phyloP scores from a whole-genome alignment of 1,284 basidiomycete species.

The Cystobasidiaceae sp. region DNA sequence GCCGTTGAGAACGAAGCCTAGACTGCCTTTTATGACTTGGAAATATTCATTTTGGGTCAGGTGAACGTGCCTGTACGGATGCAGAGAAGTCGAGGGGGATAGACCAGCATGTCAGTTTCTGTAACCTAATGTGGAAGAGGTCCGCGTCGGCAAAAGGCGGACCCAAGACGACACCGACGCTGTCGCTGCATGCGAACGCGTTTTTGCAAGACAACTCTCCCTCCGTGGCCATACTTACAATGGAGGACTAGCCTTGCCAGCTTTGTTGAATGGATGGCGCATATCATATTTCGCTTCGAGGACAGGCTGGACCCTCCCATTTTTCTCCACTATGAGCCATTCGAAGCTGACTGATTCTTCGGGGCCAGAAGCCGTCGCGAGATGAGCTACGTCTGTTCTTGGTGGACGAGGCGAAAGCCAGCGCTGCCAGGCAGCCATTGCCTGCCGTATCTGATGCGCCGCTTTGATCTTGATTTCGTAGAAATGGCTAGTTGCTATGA shows the following conservation, averaged over 20 bases:
- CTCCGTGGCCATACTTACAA: no score
- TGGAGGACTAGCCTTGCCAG: neutral
- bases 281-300: constrained; percentile 4
- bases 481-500: neutral
- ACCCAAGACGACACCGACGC: neutral
- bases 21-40: neutral
- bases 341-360: neutral
- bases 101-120: neutral
- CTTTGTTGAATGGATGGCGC: neutral
- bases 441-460: neutral
- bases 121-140: neutral
- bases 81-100: neutral
- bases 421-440: neutral
- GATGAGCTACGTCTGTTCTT: neutral
- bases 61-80: neutral
- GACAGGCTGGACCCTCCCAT: neutral
- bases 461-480: neutral
- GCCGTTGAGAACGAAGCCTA: constrained; percentile 1
- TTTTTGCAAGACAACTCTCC: no score
- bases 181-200: no score
- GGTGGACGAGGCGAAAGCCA: constrained; percentile 8
- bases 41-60: constrained; percentile 9
- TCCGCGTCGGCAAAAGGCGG: neutral
- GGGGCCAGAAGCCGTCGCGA: neutral
- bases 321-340: constrained; percentile 3